Conservation (phyloP, 2,329 filamentous ascomycete species). For the Cladophialophora psammophila region DNA sequence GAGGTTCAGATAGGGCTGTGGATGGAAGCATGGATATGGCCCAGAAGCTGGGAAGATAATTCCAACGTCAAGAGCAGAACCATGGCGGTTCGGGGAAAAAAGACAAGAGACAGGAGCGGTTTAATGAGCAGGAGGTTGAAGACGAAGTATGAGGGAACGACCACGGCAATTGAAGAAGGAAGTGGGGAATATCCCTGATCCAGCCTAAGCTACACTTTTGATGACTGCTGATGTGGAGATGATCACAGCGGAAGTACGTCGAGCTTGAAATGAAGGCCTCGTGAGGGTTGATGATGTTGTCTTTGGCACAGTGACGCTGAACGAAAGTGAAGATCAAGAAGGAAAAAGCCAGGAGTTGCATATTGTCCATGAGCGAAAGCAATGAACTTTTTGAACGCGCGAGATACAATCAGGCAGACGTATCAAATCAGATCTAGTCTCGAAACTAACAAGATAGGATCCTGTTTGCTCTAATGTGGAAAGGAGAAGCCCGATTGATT, state of each 20-base stretch:
- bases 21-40: neutral
- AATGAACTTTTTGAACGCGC: neutral
- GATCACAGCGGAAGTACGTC: conserved; percentile 1
- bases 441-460: conserved; percentile 39
- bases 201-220: neutral
- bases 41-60: neutral
- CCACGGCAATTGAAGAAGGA: neutral
- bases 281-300: neutral
- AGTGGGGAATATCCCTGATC: neutral
- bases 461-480: conserved; percentile 53
- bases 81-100: neutral
- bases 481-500: neutral
- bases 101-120: neutral
- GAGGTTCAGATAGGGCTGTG: conserved; percentile 70
- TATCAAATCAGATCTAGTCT: neutral
- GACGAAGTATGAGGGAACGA: neutral
- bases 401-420: conserved; percentile 2
- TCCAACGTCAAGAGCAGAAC: neutral
- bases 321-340: neutral
- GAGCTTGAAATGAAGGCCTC: neutral
- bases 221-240: neutral
- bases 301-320: conserved; percentile 1
- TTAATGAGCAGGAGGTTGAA: neutral
- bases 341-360: conserved; percentile 7
- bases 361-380: conserved; percentile 4